Evolutionary conservation across 2,329 filamentous ascomycete species (phyloP).

Genomic region (Pyrenochaeta sp.): DNA sequence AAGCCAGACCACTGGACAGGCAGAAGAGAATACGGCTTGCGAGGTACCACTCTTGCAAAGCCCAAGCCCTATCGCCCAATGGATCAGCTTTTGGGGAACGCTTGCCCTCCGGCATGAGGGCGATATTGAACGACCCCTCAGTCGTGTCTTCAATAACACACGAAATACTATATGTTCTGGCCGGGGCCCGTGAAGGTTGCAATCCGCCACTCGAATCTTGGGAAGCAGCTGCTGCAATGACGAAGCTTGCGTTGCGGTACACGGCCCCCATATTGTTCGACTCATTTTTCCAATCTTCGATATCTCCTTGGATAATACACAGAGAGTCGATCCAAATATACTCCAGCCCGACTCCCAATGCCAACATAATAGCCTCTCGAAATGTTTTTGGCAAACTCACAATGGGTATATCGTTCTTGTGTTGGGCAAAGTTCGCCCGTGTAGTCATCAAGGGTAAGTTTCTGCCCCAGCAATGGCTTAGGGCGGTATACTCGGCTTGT

Average conservation of each 20-base stretch:
- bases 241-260: constrained; percentile 6
- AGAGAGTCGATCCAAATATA: constrained; percentile 19
- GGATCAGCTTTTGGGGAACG: no score
- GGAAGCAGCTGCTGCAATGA: constrained; percentile 6
- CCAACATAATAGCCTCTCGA: constrained; percentile 6
- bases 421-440: neutral
- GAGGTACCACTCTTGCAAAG: neutral
- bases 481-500: neutral
- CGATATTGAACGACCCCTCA: no score
- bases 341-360: neutral
- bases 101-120: no score
- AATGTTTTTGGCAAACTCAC: constrained; percentile 12
- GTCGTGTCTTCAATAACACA: neutral
- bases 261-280: constrained; percentile 8
- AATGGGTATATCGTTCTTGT: neutral
- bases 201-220: neutral
- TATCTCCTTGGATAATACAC: constrained; percentile 7
- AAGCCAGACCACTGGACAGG: no score
- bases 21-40: neutral
- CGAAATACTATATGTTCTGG: neutral
- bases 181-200: neutral
- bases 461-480: constrained; percentile 1
- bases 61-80: neutral
- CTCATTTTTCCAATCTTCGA: constrained; percentile 8
- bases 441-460: neutral